phyloP scores from a whole-genome alignment of 352 stramenopile species.

The Phytophthora ramorum region DNA sequence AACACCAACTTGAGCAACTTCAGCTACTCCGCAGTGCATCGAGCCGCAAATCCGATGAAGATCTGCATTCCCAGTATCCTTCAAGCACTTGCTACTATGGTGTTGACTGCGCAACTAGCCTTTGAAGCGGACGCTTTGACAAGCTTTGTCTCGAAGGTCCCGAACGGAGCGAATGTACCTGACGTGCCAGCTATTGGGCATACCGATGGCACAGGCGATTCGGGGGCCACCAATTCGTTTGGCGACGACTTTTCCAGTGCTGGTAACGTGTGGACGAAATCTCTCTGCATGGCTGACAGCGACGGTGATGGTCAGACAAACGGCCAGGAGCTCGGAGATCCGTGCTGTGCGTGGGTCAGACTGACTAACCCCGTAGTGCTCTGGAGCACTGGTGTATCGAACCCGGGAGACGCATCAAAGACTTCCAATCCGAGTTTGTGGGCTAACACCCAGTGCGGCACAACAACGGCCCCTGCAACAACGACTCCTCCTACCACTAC shows the following conservation, averaged over 20 bases:
- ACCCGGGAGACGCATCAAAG: conserved; percentile 16
- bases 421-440: conserved; percentile 35
- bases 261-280: conserved; percentile 22
- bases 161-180: conserved; percentile 50
- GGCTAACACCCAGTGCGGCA: conserved; percentile 4
- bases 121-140: conserved; percentile 14
- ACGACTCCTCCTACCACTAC: not conserved
- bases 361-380: not conserved
- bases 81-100: not conserved
- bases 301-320: not conserved
- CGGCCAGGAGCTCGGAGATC: not conserved
- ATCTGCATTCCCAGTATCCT: not conserved
- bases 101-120: not conserved
- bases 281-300: conserved; percentile 16
- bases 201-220: conserved; percentile 23
- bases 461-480: not conserved
- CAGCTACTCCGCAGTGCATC: not conserved
- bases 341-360: not conserved
- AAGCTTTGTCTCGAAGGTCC: conserved; percentile 33
- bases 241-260: conserved; percentile 27
- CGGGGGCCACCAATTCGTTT: conserved; percentile 37
- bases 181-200: conserved; percentile 42
- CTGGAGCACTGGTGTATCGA: conserved; percentile 29
- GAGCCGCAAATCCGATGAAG: not conserved
- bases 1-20: not conserved